These are phyloP conservation scores for Saksenaea oblongispora DNA, from an alignment of 371 early-diverging fungal genomes.

Conservation along the genomic window DNA sequence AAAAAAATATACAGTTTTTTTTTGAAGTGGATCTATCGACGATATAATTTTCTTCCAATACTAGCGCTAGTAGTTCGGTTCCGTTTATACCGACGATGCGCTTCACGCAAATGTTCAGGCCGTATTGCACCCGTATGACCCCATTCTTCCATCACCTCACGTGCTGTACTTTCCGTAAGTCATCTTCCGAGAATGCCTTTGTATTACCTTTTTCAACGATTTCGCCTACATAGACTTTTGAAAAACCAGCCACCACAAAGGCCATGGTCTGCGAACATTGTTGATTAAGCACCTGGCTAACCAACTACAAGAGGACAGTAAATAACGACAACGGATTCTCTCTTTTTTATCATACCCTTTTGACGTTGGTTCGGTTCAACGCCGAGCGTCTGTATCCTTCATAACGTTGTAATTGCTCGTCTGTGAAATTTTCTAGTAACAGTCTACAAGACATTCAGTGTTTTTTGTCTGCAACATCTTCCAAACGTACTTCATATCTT, in stretches of 20 bases:
- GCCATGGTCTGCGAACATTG: slow-evolving; percentile 84
- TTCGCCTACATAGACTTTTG: slow-evolving; percentile 97
- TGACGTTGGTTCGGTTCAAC: slow-evolving; percentile 83
- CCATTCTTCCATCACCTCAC: slow-evolving; percentile 12
- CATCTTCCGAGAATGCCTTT: background rate
- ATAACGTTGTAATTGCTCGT: slow-evolving; percentile 85
- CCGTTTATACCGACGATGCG: slow-evolving; percentile 77
- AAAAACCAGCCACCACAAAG: slow-evolving; percentile 91
- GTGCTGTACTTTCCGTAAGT: slow-evolving; percentile 36
- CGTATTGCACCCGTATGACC: slow-evolving; percentile 64
- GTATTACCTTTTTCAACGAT: slow-evolving; percentile 83
- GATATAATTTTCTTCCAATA: slow-evolving; percentile 8
- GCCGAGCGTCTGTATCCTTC: slow-evolving; percentile 89
- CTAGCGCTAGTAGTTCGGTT: background rate
- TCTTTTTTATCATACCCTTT: slow-evolving; percentile 62
- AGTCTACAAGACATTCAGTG: slow-evolving; percentile 36
- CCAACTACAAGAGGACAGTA: slow-evolving; percentile 46
- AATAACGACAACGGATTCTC: background rate
- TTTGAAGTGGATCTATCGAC: background rate
- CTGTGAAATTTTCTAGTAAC: slow-evolving; percentile 78
- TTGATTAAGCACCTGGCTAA: slow-evolving; percentile 77
- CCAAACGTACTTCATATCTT: slow-evolving; percentile 44
- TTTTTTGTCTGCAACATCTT: background rate
- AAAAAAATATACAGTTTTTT: background rate
- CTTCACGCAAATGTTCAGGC: slow-evolving; percentile 91